These are phyloP conservation scores for Cucumis cinereus DNA, from an alignment of 306 rosid genomes.

Conservation along the genomic window DNA sequence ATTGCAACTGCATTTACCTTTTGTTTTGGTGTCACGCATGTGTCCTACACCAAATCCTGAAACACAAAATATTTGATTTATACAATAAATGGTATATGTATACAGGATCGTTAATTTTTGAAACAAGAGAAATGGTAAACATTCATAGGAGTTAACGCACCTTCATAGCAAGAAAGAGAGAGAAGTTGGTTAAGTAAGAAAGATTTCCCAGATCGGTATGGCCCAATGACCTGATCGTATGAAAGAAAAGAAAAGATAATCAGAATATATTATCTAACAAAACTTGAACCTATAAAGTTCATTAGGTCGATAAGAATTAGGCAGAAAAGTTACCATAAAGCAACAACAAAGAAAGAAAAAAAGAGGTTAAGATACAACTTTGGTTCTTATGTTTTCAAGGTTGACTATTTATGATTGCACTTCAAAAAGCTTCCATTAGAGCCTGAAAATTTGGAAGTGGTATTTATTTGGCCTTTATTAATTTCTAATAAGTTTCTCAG, in stretches of 20 bases:
- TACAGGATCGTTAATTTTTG: neutral
- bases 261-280: neutral
- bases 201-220: constrained; percentile 92
- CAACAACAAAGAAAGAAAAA: neutral
- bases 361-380: neutral
- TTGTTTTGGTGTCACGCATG: constrained; percentile 93
- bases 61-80: constrained; percentile 9
- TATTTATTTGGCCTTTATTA: neutral
- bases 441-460: neutral
- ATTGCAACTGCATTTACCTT: constrained; percentile 40
- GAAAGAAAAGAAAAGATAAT: neutral
- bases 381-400: neutral
- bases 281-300: neutral
- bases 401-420: neutral
- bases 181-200: constrained; percentile 95
- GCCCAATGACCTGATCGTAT: constrained; percentile 76
- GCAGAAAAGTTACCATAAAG: neutral
- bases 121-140: neutral
- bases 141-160: constrained; percentile 22
- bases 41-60: constrained; percentile 98
- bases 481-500: neutral
- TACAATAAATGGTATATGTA: neutral
- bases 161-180: constrained; percentile 94
- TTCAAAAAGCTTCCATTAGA: neutral
- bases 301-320: neutral